Conservation (phyloP, 139 green algal genomes). For the Desmodesmus armatus region DNA sequence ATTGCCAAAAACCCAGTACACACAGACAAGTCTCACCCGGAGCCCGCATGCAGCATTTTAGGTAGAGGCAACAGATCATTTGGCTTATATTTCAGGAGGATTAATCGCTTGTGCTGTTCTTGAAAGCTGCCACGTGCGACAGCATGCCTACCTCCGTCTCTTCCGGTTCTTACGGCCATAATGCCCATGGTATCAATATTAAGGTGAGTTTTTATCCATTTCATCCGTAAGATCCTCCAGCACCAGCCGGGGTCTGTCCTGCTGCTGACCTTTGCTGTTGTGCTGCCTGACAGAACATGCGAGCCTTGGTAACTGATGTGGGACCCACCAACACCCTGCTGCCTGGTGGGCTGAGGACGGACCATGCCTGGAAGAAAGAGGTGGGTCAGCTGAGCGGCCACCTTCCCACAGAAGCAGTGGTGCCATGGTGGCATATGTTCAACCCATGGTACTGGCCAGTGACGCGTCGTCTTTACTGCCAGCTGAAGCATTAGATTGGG, state of each 20-base stretch:
- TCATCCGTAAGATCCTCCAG: not conserved
- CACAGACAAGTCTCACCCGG: too few relatives aligned
- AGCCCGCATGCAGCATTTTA: too few relatives aligned
- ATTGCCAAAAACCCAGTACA: too few relatives aligned
- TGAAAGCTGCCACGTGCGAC: not conserved
- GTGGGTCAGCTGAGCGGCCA: not conserved
- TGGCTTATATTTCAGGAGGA: too few relatives aligned
- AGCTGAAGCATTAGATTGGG: too few relatives aligned
- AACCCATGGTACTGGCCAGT: too few relatives aligned
- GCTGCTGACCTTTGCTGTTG: not conserved
- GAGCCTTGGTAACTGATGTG: not conserved
- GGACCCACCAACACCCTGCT: not conserved
- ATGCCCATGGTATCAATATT: constrained; percentile 14
- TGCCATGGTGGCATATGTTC: too few relatives aligned
- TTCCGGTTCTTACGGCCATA: constrained; percentile 38
- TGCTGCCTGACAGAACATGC: constrained; percentile 19
- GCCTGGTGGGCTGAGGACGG: constrained; percentile 12
- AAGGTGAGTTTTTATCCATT: not conserved
- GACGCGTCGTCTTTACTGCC: too few relatives aligned
- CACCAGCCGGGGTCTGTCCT: too few relatives aligned
- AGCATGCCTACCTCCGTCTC: constrained; percentile 12
- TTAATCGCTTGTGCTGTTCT: not conserved
- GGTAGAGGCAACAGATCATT: too few relatives aligned
- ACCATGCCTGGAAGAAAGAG: constrained; percentile 19
- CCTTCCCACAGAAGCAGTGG: not conserved